Conservation (phyloP, 305 asterid genomes). For the Fraxinus baroniana region DNA sequence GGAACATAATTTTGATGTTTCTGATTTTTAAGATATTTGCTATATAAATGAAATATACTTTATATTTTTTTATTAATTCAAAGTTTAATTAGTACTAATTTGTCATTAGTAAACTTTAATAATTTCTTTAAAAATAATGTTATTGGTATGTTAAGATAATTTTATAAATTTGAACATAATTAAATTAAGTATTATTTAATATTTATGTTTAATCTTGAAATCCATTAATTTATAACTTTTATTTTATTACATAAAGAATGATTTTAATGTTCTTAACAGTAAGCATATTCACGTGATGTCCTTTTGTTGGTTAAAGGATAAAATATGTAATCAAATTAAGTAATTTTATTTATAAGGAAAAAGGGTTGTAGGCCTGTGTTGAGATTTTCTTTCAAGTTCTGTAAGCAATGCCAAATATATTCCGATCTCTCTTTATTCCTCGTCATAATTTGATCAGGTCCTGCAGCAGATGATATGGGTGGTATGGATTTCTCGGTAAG, state of each 20-base stretch:
- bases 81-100: neutral
- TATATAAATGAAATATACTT: neutral
- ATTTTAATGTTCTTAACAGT: neutral
- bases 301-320: neutral
- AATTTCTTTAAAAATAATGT: neutral
- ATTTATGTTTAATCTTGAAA: neutral
- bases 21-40: neutral
- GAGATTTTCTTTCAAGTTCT: neutral
- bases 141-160: neutral
- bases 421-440: neutral
- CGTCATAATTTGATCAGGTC: constrained; percentile 38
- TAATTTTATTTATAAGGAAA: neutral
- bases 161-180: neutral
- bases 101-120: neutral
- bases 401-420: neutral
- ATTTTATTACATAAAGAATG: neutral
- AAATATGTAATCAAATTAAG: neutral
- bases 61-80: neutral
- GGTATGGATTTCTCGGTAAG: constrained; percentile 93
- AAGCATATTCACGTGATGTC: neutral
- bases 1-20: neutral
- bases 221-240: neutral
- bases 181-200: neutral
- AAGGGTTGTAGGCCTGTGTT: neutral
- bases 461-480: constrained; percentile 64